Evolutionary conservation across 1,139 yeast genomes (phyloP).

Genomic region (Saccharomyces uvarum): DNA sequence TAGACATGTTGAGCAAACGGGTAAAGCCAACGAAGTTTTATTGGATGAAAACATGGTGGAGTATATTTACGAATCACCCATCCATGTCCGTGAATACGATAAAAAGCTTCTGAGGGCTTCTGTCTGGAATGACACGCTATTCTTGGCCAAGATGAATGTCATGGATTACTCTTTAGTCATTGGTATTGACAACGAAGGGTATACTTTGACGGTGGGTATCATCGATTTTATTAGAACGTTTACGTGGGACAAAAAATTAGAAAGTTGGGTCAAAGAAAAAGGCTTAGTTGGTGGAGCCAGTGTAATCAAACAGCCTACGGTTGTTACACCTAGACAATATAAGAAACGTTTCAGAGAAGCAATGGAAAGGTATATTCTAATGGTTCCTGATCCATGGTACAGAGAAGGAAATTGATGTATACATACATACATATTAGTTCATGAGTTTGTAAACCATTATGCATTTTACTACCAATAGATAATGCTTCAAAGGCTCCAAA

Average conservation of each 20-base stretch:
- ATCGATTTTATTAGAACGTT: conserved; percentile 93
- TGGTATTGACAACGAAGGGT: conserved; percentile 68
- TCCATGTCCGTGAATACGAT: conserved; percentile 88
- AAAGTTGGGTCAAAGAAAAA: conserved; percentile 96
- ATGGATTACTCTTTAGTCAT: conserved; percentile 96
- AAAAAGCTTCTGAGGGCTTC: conserved; percentile 80
- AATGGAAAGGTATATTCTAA: conserved; percentile 88
- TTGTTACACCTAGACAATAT: conserved; percentile 92
- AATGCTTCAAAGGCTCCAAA: neutral
- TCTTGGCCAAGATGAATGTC: conserved; percentile 93
- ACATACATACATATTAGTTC: conserved; percentile 1
- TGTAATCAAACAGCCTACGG: conserved; percentile 90
- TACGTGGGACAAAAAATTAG: conserved; percentile 97
- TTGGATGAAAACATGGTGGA: conserved; percentile 98
- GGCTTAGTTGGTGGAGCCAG: conserved; percentile 83
- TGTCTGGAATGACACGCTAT: conserved; percentile 88
- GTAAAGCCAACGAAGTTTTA: conserved; percentile 87
- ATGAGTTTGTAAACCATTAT: neutral
- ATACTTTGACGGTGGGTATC: conserved; percentile 80
- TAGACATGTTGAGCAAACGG: conserved; percentile 93
- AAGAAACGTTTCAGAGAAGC: conserved; percentile 92
- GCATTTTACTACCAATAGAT: neutral
- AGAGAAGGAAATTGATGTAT: conserved; percentile 26
- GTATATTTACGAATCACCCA: conserved; percentile 90
- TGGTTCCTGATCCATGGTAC: conserved; percentile 89